A percentile compares a stretch with the other conserved stretches of the same genome.
These are phyloP conservation scores for Pseudogymnoascus sp. DNA, from an alignment of 2,329 filamentous ascomycete genomes.

Conservation along the genomic window DNA sequence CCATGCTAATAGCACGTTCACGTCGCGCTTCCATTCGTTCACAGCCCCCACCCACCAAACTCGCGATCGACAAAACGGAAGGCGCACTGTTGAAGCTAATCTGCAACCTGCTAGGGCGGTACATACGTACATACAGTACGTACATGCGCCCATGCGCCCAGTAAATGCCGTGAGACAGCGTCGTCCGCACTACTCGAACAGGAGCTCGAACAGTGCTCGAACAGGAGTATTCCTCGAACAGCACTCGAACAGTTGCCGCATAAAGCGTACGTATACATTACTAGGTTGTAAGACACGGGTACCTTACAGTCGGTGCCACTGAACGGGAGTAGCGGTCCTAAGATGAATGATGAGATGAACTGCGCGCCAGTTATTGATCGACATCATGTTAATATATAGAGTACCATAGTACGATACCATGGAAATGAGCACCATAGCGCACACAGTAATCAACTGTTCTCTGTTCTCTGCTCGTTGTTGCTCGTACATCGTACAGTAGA, in stretches of 20 bases:
- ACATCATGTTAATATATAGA: background rate
- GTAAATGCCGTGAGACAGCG: background rate
- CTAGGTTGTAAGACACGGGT: background rate
- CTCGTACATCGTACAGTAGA: background rate
- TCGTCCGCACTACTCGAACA: background rate
- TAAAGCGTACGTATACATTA: background rate
- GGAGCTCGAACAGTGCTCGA: background rate
- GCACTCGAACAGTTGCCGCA: slow-evolving; percentile 1
- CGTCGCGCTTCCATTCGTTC: background rate
- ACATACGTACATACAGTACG: background rate
- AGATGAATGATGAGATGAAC: background rate
- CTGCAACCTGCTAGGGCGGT: background rate
- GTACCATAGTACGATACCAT: background rate
- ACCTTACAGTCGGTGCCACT: slow-evolving; percentile 4
- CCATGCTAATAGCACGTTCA: slow-evolving; percentile 1
- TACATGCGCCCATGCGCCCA: background rate
- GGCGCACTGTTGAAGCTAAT: background rate
- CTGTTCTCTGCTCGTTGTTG: background rate
- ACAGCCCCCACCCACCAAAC: background rate
- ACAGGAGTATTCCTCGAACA: background rate
- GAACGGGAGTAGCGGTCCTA: background rate
- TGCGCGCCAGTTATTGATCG: background rate
- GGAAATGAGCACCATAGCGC: background rate
- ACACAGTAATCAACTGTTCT: background rate
- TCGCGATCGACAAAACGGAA: slow-evolving; percentile 2